A percentile compares a stretch with the other conserved stretches of the same genome.
Conservation (phyloP, 768 basidiomycete genomes). For the Tricholoma saponaceum region DNA sequence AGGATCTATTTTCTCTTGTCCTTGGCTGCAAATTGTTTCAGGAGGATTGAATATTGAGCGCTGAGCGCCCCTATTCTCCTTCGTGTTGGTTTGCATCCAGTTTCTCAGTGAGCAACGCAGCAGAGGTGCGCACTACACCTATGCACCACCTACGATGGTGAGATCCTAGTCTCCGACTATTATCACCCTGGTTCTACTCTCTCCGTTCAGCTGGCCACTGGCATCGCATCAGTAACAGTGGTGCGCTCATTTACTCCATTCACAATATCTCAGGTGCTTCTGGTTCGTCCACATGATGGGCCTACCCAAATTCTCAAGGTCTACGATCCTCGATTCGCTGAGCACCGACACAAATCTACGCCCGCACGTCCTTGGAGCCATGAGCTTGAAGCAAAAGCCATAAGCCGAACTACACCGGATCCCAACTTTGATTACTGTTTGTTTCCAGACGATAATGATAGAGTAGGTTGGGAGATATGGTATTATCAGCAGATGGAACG, state of each 20-base stretch:
- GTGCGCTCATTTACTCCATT: conserved; percentile 3
- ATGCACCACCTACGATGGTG: too few relatives aligned
- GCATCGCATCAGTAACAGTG: neutral
- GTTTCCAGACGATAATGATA: neutral
- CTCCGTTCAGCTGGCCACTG: neutral
- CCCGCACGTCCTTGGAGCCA: neutral
- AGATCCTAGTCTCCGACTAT: too few relatives aligned
- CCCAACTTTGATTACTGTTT: neutral
- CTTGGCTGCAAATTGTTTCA: too few relatives aligned
- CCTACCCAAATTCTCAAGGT: neutral
- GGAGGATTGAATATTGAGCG: too few relatives aligned
- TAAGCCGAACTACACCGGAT: neutral
- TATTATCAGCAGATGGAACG: neutral
- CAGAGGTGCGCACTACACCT: too few relatives aligned
- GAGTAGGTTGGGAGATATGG: neutral
- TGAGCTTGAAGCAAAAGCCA: neutral
- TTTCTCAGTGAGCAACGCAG: too few relatives aligned
- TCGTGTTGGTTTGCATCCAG: too few relatives aligned
- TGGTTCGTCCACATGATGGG: neutral
- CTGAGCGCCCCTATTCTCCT: too few relatives aligned
- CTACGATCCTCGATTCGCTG: neutral
- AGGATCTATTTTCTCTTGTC: too few relatives aligned
- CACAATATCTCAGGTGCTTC: neutral
- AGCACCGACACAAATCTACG: neutral
- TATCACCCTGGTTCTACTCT: too few relatives aligned